Evolutionary conservation across 768 basidiomycete genomes (phyloP).

Genomic region (Leccinum imitatum): DNA sequence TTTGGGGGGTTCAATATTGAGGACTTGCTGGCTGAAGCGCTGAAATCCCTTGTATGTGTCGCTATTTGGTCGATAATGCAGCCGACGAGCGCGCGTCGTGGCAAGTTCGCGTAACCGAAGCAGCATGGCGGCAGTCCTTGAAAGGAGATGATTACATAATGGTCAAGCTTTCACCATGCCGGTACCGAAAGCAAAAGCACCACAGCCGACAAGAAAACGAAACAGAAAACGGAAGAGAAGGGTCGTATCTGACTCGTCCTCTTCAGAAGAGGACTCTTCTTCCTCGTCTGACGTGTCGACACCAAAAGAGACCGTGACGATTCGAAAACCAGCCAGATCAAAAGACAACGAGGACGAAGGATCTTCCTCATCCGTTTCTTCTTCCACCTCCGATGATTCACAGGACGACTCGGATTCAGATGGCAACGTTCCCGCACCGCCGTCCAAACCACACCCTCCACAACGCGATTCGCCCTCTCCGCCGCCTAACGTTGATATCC

Average conservation of each 20-base stretch:
- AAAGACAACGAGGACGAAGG: constrained; percentile 6
- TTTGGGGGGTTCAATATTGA: no score
- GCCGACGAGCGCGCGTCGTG: no score
- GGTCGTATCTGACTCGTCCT: constrained; percentile 42
- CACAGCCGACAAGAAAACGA: constrained; percentile 41
- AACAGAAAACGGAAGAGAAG: constrained; percentile 57
- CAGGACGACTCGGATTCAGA: constrained; percentile 2
- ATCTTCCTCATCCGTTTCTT: constrained; percentile 16
- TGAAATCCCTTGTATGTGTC: no score
- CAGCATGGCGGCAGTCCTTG: no score
- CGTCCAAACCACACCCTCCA: constrained; percentile 1
- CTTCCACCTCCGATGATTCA: constrained; percentile 9
- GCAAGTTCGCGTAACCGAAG: no score
- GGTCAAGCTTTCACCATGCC: not conserved
- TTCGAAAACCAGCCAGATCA: constrained; percentile 4
- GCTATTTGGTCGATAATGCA: no score
- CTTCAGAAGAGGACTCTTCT: constrained; percentile 36
- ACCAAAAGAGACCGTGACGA: constrained; percentile 8
- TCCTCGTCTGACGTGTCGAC: constrained; percentile 19
- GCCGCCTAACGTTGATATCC: constrained; percentile 35
- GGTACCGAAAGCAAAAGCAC: not conserved
- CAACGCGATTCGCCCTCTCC: constrained; percentile 30
- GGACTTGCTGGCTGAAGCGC: no score
- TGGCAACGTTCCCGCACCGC: not conserved
- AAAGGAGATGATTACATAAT: not conserved